Conservation (phyloP, 2,329 filamentous ascomycete genomes). For the Cladorrhinum sp. region DNA sequence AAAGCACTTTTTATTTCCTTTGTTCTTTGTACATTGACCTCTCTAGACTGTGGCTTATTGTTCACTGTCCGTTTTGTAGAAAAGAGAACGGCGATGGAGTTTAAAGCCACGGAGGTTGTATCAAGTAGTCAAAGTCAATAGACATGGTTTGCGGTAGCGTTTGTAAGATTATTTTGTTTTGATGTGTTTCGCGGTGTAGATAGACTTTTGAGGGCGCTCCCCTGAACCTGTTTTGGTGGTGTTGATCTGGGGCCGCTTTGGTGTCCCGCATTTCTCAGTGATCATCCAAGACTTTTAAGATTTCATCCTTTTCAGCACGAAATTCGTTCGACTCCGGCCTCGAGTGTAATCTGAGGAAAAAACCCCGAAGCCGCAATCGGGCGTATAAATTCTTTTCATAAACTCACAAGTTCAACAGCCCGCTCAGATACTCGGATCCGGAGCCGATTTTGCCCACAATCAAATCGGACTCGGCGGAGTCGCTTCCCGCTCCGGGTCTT, state of each 20-base stretch:
- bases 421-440: neutral
- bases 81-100: slow-evolving; percentile 1
- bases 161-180: neutral
- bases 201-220: neutral
- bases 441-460: neutral
- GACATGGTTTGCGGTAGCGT: slow-evolving; percentile 15
- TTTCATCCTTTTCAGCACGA: no score
- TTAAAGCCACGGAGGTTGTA: slow-evolving; percentile 13
- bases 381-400: neutral
- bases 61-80: slow-evolving; percentile 10
- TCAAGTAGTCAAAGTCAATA: slow-evolving; percentile 22
- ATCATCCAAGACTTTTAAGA: neutral
- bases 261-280: neutral
- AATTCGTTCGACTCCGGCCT: neutral
- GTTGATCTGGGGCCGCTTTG: neutral
- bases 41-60: slow-evolving; percentile 11
- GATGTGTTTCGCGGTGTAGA: neutral
- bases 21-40: neutral
- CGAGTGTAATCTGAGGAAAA: neutral
- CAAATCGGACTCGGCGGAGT: neutral
- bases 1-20: slow-evolving; percentile 12
- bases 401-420: neutral
- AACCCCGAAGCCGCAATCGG: neutral
- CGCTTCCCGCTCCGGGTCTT: neutral
- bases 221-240: neutral